Evolutionary conservation across 2,329 filamentous ascomycete species (phyloP).

Genomic region (Monascus ruber): DNA sequence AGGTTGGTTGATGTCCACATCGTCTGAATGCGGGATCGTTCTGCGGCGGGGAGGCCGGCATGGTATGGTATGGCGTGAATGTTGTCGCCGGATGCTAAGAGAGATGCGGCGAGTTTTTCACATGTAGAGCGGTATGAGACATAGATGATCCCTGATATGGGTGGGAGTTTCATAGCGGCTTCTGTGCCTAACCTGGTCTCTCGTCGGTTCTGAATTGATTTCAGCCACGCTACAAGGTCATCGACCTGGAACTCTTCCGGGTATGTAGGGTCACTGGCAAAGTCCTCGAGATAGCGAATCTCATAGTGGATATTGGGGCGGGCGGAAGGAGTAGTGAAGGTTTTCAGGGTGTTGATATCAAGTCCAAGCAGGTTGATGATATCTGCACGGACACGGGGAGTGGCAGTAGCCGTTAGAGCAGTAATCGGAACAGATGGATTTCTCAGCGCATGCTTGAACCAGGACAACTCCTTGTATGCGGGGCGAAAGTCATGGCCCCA

Average conservation of each 20-base stretch:
- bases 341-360: conserved; percentile 50
- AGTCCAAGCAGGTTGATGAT: conserved; percentile 66
- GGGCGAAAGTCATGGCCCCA: conserved; percentile 98
- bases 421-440: conserved; percentile 84
- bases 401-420: conserved; percentile 86
- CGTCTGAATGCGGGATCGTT: conserved; percentile 46
- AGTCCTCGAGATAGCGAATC: conserved; percentile 50
- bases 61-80: conserved; percentile 38
- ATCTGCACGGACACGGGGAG: conserved; percentile 66
- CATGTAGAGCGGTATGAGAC: conserved; percentile 31
- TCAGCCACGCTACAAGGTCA: conserved; percentile 68
- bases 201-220: conserved; percentile 59
- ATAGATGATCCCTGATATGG: conserved; percentile 38
- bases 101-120: conserved; percentile 27
- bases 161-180: conserved; percentile 13
- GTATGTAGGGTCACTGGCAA: conserved; percentile 15
- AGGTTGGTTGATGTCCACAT: conserved; percentile 26
- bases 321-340: conserved; percentile 73
- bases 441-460: conserved; percentile 55
- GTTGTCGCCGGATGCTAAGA: conserved; percentile 19
- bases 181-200: conserved; percentile 36
- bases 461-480: conserved; percentile 75
- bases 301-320: conserved; percentile 84
- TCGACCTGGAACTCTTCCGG: conserved; percentile 55
- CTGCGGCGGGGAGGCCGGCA: conserved; percentile 59